Base-by-base conservation (phyloP, 192 early-diverging fungal species). In the Tieghemiomyces parasiticus region DNA sequence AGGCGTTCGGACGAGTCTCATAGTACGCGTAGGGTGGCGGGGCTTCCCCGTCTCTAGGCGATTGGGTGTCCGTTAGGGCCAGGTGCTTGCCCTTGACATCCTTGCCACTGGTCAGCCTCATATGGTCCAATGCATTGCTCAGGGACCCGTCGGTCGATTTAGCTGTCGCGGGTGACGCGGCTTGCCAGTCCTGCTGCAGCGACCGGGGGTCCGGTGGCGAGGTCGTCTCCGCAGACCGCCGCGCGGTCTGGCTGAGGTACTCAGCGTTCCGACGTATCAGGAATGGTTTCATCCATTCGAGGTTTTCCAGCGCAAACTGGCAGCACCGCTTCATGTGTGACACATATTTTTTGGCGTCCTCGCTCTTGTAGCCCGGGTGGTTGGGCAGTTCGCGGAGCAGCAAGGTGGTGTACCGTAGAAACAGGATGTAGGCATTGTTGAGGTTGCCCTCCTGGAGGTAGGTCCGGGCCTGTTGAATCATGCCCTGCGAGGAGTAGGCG, bases 371-470 rank as follows among this genome's bases (percentile, higher is more conserved):
- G 45, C 79, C 72, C 9, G 71, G 69, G 58, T 82, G 77, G 47
- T 77, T 77, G 47, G 71, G 76, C 30, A 86, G 66, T 30, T 81
- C 77, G 38, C 65, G 74, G 29, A 86, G 45, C 33, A 80, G 75
- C 32, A 86, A 64, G 13, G 77, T 89, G 53, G 72, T 73, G 63
- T 79, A 85, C 4, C 78, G 74, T 73, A 89, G 69, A 60, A 83
- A 86, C 33, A 78, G 67, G n/a, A 84, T 72, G 56, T 89, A 89
- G 1, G 84, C 82, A 25, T 73, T 74, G 52, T 81, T 74, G 10
- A 81, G 61, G 60, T 89, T 81, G 63, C 79, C 69, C 65, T 89
- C 85, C 44, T 62, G 45, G n/a, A 74, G 62, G 65, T 86, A 84
- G 28, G 38, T 51, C 46, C 68, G 67, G 68, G 74, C 74, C 61